Evolutionary conservation across 768 basidiomycete genomes (phyloP).

Genomic region (Imleria badia): DNA sequence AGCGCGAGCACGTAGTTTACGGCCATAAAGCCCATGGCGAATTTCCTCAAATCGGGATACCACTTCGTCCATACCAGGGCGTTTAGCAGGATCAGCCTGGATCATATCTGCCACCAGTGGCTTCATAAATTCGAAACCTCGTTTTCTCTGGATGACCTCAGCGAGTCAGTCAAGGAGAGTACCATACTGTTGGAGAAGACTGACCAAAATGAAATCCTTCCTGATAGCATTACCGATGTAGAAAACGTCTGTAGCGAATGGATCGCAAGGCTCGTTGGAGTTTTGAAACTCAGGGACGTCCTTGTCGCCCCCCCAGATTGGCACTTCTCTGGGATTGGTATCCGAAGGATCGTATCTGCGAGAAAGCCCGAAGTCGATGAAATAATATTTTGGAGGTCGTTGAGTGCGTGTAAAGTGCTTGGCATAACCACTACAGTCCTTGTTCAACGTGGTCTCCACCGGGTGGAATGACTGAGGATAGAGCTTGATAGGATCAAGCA

Average conservation of each 20-base stretch:
- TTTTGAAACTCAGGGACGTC: neutral
- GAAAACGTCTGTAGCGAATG: neutral
- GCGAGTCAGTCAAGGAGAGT: too few species aligned
- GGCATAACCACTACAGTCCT: neutral
- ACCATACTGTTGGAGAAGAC: too few species aligned
- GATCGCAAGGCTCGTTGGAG: neutral
- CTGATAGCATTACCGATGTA: neutral
- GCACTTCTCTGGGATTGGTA: neutral
- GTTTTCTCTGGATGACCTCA: neutral
- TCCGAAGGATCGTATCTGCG: neutral
- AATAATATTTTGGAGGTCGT: neutral
- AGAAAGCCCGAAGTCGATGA: neutral
- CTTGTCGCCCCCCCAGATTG: neutral
- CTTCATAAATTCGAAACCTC: conserved; percentile 32
- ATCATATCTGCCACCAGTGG: conserved; percentile 37
- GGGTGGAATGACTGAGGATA: neutral
- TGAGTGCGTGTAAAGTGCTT: neutral
- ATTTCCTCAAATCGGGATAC: conserved; percentile 20
- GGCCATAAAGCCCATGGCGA: neutral
- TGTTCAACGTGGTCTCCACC: neutral
- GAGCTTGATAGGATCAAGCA: conserved; percentile 20
- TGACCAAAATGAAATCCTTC: neutral
- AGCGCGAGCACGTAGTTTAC: conserved; percentile 31
- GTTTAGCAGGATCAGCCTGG: conserved; percentile 31
- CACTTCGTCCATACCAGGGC: conserved; percentile 40